phyloP scores from a whole-genome alignment of 306 rosid genomes.

The Hippophae gyantsensis region DNA sequence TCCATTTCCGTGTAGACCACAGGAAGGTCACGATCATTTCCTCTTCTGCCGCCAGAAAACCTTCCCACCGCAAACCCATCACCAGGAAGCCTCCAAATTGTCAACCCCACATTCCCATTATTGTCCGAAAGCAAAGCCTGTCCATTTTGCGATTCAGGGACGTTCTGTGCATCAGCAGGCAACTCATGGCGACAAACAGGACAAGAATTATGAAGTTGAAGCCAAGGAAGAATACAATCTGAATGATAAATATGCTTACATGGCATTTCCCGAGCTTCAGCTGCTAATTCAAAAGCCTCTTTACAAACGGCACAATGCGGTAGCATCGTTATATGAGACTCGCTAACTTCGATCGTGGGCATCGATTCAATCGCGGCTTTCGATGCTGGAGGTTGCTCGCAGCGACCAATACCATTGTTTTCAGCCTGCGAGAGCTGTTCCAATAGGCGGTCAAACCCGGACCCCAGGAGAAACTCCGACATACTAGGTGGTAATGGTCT shows the following conservation, averaged over 20 bases:
- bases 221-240: slow-evolving; percentile 84
- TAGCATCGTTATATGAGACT: slow-evolving; percentile 26
- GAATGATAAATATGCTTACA: slow-evolving; percentile 74
- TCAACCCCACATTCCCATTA: slow-evolving; percentile 52
- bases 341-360: slow-evolving; percentile 51
- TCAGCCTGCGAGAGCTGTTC: slow-evolving; percentile 73
- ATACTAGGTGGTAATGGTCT: slow-evolving; percentile 68
- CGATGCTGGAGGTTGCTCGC: slow-evolving; percentile 65
- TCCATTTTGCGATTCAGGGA: neutral
- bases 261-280: slow-evolving; percentile 64
- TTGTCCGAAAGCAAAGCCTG: slow-evolving; percentile 12
- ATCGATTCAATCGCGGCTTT: slow-evolving; percentile 65
- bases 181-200: slow-evolving; percentile 82
- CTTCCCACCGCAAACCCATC: slow-evolving; percentile 90
- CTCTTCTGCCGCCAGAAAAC: slow-evolving; percentile 58
- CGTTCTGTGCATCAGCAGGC: slow-evolving; percentile 28
- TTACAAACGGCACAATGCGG: slow-evolving; percentile 77
- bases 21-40: slow-evolving; percentile 61
- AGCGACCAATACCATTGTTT: slow-evolving; percentile 45
- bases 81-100: slow-evolving; percentile 82
- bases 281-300: slow-evolving; percentile 48
- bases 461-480: slow-evolving; percentile 75
- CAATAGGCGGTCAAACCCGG: slow-evolving; percentile 68
- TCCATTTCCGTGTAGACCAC: slow-evolving; percentile 75
- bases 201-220: slow-evolving; percentile 64